phyloP scores from a whole-genome alignment of 192 early-diverging fungal species.

The Entrophospora sp. region DNA sequence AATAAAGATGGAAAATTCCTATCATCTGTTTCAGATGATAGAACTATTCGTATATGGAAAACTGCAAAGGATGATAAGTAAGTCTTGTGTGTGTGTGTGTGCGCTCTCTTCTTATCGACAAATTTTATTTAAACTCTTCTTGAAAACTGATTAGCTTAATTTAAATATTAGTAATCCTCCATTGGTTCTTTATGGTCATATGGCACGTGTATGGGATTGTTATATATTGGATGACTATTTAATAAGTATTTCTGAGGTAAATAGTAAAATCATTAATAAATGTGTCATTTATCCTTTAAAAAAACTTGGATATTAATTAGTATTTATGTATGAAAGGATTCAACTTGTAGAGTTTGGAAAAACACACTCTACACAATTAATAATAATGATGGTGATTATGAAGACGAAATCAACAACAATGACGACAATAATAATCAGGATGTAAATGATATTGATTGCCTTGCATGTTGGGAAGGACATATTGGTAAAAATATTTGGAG shows the following conservation, averaged over 20 bases:
- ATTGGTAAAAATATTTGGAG: conserved; percentile 76
- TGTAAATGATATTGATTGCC: conserved; percentile 34
- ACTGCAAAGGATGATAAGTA: conserved; percentile 27
- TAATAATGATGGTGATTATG: too few species aligned
- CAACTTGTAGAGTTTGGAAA: conserved; percentile 74
- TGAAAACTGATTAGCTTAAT: background rate
- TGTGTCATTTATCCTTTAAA: background rate
- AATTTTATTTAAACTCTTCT: too few species aligned
- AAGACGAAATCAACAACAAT: background rate
- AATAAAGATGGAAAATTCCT: conserved; percentile 47
- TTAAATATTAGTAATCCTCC: background rate
- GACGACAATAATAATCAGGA: conserved; percentile 25
- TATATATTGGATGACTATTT: conserved; percentile 45
- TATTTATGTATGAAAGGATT: conserved; percentile 34
- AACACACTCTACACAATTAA: conserved; percentile 27
- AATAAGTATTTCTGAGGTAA: conserved; percentile 59
- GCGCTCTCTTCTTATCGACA: too few species aligned
- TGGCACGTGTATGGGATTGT: conserved; percentile 74
- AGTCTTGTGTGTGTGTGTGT: conserved; percentile 20
- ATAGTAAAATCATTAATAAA: background rate
- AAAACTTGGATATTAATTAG: background rate
- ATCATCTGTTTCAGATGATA: conserved; percentile 74
- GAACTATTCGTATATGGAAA: conserved; percentile 71
- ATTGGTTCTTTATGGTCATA: conserved; percentile 63
- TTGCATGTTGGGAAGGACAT: conserved; percentile 74